A percentile compares a stretch with the other conserved stretches of the same genome.
Evolutionary conservation across 345 rosid genomes (phyloP).

Genomic region (Psidium friedrichsthalianum): DNA sequence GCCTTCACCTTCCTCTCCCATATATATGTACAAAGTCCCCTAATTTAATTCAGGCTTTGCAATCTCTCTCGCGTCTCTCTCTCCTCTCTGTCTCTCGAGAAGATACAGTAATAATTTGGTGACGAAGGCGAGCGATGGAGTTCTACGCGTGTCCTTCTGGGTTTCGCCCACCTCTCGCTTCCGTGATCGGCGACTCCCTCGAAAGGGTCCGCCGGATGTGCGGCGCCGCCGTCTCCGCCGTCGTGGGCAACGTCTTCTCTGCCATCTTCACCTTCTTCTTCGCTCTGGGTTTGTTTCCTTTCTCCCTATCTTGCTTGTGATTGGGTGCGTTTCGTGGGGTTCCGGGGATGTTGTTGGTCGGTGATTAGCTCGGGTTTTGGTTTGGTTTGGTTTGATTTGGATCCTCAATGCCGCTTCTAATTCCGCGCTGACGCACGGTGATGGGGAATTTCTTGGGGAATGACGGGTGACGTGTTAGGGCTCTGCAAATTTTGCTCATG

Average conservation of each 20-base stretch:
- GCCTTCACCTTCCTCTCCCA: not conserved
- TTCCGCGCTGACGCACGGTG: not conserved
- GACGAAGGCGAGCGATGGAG: conserved; percentile 29
- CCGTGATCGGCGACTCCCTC: conserved; percentile 35
- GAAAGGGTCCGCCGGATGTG: conserved; percentile 53
- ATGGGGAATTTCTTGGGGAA: not conserved
- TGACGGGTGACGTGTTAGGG: not conserved
- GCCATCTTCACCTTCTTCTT: conserved; percentile 96
- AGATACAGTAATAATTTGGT: too few species aligned
- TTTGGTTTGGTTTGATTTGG: not conserved
- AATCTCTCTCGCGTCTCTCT: not conserved
- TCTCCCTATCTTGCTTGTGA: not conserved
- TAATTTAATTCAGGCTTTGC: not conserved
- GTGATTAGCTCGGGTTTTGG: conserved; percentile 1
- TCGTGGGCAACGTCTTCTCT: conserved; percentile 74
- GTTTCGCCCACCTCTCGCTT: conserved; percentile 25
- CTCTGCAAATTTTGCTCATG: not conserved
- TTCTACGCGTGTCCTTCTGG: conserved; percentile 47
- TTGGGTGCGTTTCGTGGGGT: not conserved
- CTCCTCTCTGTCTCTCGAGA: not conserved
- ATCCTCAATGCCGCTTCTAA: not conserved
- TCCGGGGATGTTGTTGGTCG: not conserved
- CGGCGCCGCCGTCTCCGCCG: conserved; percentile 63
- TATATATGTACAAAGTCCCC: not conserved
- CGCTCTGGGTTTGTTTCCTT: conserved; percentile 63